A percentile compares a stretch with the other conserved stretches of the same genome.
Evolutionary conservation across 768 basidiomycete species (phyloP).

Genomic region (Mycena venus): DNA sequence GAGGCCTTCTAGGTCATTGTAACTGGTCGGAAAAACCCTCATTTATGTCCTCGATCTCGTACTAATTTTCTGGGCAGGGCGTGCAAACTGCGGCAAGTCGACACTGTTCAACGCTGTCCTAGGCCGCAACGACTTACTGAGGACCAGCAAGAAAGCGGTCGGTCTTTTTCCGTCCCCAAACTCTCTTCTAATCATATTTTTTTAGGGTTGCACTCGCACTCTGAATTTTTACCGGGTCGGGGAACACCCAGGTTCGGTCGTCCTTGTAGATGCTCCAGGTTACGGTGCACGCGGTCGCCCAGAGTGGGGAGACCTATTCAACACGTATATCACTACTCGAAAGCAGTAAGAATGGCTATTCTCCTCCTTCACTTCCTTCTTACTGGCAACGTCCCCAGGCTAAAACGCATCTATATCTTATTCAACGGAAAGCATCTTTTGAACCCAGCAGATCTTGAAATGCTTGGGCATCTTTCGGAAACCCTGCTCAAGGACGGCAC

Average conservation of each 20-base stretch:
- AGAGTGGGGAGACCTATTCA: slow-evolving; percentile 82
- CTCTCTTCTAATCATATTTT: neutral
- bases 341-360: slow-evolving; percentile 62
- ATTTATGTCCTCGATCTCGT: neutral
- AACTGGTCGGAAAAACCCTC: slow-evolving; percentile 49
- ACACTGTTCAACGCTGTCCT: slow-evolving; percentile 79
- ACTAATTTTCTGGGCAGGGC: slow-evolving; percentile 56
- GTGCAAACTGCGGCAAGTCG: slow-evolving; percentile 86
- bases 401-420: slow-evolving; percentile 78
- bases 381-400: slow-evolving; percentile 51
- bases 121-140: slow-evolving; percentile 66
- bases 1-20: slow-evolving; percentile 55
- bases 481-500: slow-evolving; percentile 54
- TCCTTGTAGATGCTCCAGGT: slow-evolving; percentile 86
- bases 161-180: slow-evolving; percentile 38
- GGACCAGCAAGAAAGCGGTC: slow-evolving; percentile 81
- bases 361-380: slow-evolving; percentile 1
- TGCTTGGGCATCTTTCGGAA: slow-evolving; percentile 69
- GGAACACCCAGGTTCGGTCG: slow-evolving; percentile 64
- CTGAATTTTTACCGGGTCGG: slow-evolving; percentile 84
- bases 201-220: slow-evolving; percentile 77
- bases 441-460: slow-evolving; percentile 66
- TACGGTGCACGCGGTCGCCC: slow-evolving; percentile 81
- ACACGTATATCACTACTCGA: slow-evolving; percentile 72
- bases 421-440: slow-evolving; percentile 78